These are phyloP conservation scores for Polychaeton citri DNA, from an alignment of 2,329 filamentous ascomycete genomes.

Conservation along the genomic window DNA sequence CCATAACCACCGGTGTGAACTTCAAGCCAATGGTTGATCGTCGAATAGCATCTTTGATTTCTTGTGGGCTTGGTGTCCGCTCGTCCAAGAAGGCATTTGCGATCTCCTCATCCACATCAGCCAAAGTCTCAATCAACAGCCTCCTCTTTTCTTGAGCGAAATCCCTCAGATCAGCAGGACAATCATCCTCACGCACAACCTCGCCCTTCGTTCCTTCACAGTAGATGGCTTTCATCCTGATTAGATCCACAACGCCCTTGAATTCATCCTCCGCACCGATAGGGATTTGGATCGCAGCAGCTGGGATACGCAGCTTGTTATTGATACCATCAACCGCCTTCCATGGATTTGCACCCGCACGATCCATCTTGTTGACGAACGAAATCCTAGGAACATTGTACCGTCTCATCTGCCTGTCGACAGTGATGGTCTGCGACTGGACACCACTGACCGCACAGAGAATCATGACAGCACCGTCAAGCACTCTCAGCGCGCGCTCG, in stretches of 20 bases:
- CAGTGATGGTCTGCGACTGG: conserved; percentile 94
- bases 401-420: conserved; percentile 95
- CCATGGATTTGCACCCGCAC: conserved; percentile 96
- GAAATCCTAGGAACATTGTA: conserved; percentile 94
- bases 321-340: conserved; percentile 97
- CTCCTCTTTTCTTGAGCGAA: conserved; percentile 70
- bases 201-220: conserved; percentile 74
- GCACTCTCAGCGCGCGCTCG: conserved; percentile 81
- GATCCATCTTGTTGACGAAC: conserved; percentile 99
- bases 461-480: conserved; percentile 97
- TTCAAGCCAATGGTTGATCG: conserved; percentile 77
- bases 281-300: conserved; percentile 86
- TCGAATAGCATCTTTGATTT: conserved; percentile 88
- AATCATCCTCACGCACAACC: conserved; percentile 62
- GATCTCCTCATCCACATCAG: conserved; percentile 96
- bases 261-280: conserved; percentile 89
- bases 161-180: conserved; percentile 66
- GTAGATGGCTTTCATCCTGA: conserved; percentile 86
- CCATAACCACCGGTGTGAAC: conserved; percentile 94
- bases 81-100: conserved; percentile 91
- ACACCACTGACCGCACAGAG: conserved; percentile 94
- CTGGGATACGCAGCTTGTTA: conserved; percentile 81
- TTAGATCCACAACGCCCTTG: conserved; percentile 80
- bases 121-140: conserved; percentile 83
- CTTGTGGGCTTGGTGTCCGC: conserved; percentile 58